A percentile compares a stretch with the other conserved stretches of the same genome.
phyloP scores from a whole-genome alignment of 2,329 filamentous ascomycete species.

The Zymoseptoria passerinii region DNA sequence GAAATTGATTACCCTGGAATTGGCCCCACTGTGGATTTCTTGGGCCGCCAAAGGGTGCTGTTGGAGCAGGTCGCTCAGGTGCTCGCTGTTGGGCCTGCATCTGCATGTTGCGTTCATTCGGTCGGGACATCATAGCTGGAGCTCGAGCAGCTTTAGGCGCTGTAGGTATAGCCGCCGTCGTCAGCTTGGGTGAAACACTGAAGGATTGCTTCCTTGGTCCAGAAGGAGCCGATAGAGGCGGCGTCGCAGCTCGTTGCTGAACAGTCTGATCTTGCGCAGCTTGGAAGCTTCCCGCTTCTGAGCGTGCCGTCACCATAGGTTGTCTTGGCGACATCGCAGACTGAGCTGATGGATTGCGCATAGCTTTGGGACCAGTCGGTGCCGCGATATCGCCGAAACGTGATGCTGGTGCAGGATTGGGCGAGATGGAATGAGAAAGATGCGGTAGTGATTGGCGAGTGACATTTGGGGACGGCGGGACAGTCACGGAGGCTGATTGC shows the following conservation, averaged over 20 bases:
- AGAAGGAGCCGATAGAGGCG: conserved; percentile 26
- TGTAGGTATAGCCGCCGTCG: conserved; percentile 27
- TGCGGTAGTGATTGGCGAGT: conserved; percentile 16
- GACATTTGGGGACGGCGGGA: conserved; percentile 16
- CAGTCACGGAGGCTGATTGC: conserved; percentile 6
- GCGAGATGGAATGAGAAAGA: conserved; percentile 19
- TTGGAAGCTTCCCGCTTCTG: conserved; percentile 16
- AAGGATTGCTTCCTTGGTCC: conserved; percentile 27
- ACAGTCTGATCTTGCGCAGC: conserved; percentile 6
- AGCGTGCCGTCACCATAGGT: conserved; percentile 20
- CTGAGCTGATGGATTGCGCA: conserved; percentile 18
- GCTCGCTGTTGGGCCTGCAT: conserved; percentile 12
- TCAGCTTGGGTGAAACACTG: conserved; percentile 29
- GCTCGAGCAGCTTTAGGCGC: conserved; percentile 29
- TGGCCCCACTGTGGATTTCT: conserved; percentile 21
- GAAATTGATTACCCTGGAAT: conserved; percentile 29
- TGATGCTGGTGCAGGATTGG: conserved; percentile 13
- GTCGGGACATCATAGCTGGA: conserved; percentile 9
- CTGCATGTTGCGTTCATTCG: conserved; percentile 6
- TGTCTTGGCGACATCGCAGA: conserved; percentile 21
- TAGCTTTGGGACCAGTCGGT: conserved; percentile 27
- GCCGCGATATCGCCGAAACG: conserved; percentile 21
- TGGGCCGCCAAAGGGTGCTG: conserved; percentile 19
- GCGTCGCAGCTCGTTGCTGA: conserved; percentile 15
- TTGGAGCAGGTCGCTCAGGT: conserved; percentile 10